These are phyloP conservation scores for Amaranthus palmeri DNA, from an alignment of 148 eudicot species.

Conservation along the genomic window DNA sequence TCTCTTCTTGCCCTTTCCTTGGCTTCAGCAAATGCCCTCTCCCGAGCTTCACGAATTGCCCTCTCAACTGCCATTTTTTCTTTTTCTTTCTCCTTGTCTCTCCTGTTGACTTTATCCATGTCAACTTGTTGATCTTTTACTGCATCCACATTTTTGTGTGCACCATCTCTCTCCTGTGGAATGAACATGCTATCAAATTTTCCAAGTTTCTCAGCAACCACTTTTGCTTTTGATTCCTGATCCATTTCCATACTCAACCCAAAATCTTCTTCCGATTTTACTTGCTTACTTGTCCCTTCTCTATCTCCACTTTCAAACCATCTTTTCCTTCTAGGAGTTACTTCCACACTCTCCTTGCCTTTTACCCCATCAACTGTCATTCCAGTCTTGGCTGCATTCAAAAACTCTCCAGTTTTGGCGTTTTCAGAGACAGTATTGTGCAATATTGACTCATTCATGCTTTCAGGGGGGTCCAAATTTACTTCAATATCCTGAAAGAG, in stretches of 20 bases:
- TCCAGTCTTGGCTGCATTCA: constrained; percentile 23
- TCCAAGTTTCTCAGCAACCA: constrained; percentile 12
- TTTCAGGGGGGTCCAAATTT: constrained; percentile 28
- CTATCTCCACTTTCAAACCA: constrained; percentile 42
- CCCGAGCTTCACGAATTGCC: constrained; percentile 93
- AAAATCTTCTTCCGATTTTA: constrained; percentile 30
- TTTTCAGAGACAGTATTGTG: constrained; percentile 17
- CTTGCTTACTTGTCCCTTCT: constrained; percentile 23
- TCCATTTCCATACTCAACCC: constrained; percentile 27
- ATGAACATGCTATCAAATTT: constrained; percentile 24
- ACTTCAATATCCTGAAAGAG: constrained; percentile 31
- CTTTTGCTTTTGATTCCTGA: constrained; percentile 28
- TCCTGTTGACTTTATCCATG: constrained; percentile 43
- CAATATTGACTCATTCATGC: constrained; percentile 13
- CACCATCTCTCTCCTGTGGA: constrained; percentile 27
- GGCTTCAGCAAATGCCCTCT: constrained; percentile 88
- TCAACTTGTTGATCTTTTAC: constrained; percentile 32
- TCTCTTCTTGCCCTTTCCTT: constrained; percentile 81
- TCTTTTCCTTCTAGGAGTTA: constrained; percentile 39
- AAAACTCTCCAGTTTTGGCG: constrained; percentile 15
- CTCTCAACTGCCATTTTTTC: constrained; percentile 79
- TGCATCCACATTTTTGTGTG: constrained; percentile 25
- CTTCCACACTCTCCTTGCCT: constrained; percentile 28
- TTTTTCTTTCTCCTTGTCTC: constrained; percentile 57
- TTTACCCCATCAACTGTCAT: constrained; percentile 24